These are phyloP conservation scores for Aspergillus carlsbadensis DNA, from an alignment of 495 filamentous ascomycete species.

Conservation along the genomic window DNA sequence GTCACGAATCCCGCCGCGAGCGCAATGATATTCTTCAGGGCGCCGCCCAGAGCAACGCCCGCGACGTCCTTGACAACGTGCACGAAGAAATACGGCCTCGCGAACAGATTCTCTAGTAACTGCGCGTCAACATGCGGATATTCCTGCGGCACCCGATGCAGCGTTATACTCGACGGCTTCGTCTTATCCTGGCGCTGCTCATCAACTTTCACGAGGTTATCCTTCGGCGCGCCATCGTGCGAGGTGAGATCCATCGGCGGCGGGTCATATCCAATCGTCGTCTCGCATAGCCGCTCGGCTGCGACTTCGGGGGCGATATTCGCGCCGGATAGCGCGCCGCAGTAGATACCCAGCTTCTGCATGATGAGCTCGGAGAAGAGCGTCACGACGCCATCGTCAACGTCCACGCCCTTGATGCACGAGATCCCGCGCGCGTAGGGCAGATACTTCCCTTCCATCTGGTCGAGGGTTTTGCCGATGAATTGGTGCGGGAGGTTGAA, in stretches of 20 bases:
- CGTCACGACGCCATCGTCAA: constrained; percentile 69
- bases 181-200: constrained; percentile 16
- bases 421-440: constrained; percentile 83
- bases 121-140: constrained; percentile 73
- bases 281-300: constrained; percentile 83
- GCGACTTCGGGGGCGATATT: constrained; percentile 91
- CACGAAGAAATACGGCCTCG: constrained; percentile 90
- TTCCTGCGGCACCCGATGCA: constrained; percentile 64
- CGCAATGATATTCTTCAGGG: constrained; percentile 89
- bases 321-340: constrained; percentile 81
- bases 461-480: constrained; percentile 72
- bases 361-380: constrained; percentile 85
- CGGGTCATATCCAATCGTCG: constrained; percentile 87
- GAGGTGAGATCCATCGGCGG: constrained; percentile 60
- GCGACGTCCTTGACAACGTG: constrained; percentile 80
- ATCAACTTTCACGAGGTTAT: constrained; percentile 13
- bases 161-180: constrained; percentile 39
- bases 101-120: constrained; percentile 74
- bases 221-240: constrained; percentile 55
- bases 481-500: constrained; percentile 96
- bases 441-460: constrained; percentile 73
- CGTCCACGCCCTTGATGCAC: constrained; percentile 89
- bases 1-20: constrained; percentile 86
- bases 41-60: constrained; percentile 83
- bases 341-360: constrained; percentile 79